phyloP scores from a whole-genome alignment of 2,329 filamentous ascomycete genomes.

The Neodidymelliopsis sp. region DNA sequence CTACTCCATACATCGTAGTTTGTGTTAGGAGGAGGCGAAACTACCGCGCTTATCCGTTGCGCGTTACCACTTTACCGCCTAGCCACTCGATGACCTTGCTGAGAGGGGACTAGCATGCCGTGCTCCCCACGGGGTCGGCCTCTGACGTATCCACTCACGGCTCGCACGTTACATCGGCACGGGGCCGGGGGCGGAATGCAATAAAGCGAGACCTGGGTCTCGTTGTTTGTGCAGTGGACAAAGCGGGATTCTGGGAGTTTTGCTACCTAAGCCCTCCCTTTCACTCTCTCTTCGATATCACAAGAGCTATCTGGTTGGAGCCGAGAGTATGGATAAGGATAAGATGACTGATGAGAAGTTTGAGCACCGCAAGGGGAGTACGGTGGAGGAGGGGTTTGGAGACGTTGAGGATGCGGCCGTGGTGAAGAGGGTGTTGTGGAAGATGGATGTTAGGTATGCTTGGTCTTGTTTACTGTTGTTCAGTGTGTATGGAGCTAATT shows the following conservation, averaged over 20 bases:
- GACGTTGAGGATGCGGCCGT: conserved; percentile 19
- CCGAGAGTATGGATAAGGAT: conserved; percentile 19
- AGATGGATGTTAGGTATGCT: conserved; percentile 60
- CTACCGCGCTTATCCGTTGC: conserved; percentile 1
- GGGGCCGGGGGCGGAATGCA: neutral
- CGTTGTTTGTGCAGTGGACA: neutral
- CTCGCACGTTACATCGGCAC: conserved; percentile 3
- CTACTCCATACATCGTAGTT: conserved; percentile 1
- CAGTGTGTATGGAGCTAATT: conserved; percentile 6
- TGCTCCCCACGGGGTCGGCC: conserved; percentile 7
- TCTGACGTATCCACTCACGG: neutral
- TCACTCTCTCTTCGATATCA: too few species aligned
- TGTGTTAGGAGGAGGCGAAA: neutral
- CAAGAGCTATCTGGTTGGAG: too few species aligned
- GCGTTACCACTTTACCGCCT: neutral
- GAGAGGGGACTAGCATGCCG: neutral
- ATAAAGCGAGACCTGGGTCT: neutral
- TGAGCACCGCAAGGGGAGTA: conserved; percentile 24
- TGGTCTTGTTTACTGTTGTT: conserved; percentile 2
- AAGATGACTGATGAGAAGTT: conserved; percentile 40
- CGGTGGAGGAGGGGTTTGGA: conserved; percentile 26
- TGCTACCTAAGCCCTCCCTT: too few species aligned
- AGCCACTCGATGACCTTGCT: neutral
- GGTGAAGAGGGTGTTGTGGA: conserved; percentile 55
- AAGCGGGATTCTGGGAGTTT: too few species aligned